Evolutionary conservation across 768 basidiomycete genomes (phyloP).

Genomic region (Hypsizygus marmoreus): DNA sequence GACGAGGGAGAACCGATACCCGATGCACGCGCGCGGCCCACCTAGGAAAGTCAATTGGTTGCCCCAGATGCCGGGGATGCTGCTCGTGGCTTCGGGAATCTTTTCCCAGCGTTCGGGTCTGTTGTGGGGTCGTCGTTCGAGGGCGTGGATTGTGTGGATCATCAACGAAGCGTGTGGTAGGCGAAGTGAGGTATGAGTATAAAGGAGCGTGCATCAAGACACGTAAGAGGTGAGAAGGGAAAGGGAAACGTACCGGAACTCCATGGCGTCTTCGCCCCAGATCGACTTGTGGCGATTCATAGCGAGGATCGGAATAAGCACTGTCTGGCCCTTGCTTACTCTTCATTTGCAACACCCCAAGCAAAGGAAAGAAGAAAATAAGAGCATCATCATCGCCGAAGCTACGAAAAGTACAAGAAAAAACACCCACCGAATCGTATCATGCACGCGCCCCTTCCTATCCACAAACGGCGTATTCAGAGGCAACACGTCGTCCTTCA

Average conservation of each 20-base stretch:
- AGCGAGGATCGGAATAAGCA: slow-evolving; percentile 51
- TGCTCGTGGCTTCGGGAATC: slow-evolving; percentile 41
- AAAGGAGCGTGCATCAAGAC: slow-evolving; percentile 23
- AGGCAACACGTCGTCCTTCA: slow-evolving; percentile 55
- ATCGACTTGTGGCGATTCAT: slow-evolving; percentile 53
- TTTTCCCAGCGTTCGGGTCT: slow-evolving; percentile 69
- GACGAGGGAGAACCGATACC: slow-evolving; percentile 61
- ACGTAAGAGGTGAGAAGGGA: background rate
- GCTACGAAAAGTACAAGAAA: background rate
- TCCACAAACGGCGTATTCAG: slow-evolving; percentile 48
- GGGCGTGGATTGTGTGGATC: no score
- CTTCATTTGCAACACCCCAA: no score
- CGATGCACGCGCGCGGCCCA: slow-evolving; percentile 67
- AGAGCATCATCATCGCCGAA: background rate
- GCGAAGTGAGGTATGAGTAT: background rate
- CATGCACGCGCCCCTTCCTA: slow-evolving; percentile 38
- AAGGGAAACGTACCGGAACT: slow-evolving; percentile 51
- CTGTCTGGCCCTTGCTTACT: slow-evolving; percentile 44
- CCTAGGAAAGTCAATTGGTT: slow-evolving; percentile 64
- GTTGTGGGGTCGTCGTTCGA: no score
- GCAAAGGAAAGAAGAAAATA: no score
- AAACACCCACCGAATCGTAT: slow-evolving; percentile 38
- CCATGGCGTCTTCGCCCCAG: slow-evolving; percentile 66
- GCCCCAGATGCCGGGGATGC: slow-evolving; percentile 62
- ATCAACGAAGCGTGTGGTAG: slow-evolving; percentile 31